A percentile compares a stretch with the other conserved stretches of the same genome.
phyloP scores from a whole-genome alignment of 176 grass and related monocot genomes.

The Carex littledalei region DNA sequence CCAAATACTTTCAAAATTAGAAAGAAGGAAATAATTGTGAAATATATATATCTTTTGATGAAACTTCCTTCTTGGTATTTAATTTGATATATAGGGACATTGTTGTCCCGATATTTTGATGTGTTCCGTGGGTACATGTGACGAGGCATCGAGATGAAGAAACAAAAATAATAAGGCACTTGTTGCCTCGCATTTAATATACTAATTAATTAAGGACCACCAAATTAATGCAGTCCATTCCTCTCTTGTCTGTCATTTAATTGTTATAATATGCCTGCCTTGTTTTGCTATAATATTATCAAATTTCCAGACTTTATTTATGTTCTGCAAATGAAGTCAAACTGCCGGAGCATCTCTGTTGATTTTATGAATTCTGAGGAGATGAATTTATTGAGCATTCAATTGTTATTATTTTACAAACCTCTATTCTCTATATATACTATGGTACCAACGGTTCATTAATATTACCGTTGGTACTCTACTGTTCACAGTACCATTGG shows the following conservation, averaged over 20 bases:
- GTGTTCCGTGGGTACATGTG: slow-evolving; percentile 5
- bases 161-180: neutral
- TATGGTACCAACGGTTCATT: too few species aligned
- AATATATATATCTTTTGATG: neutral
- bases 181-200: slow-evolving; percentile 1
- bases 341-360: neutral
- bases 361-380: too few species aligned
- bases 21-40: neutral
- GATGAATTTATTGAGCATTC: too few species aligned
- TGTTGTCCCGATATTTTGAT: slow-evolving; percentile 4
- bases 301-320: neutral
- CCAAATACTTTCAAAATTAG: neutral
- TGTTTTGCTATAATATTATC: neutral
- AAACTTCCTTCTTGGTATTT: slow-evolving; percentile 11
- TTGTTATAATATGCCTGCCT: neutral
- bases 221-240: slow-evolving; percentile 11
- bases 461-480: too few species aligned
- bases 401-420: too few species aligned
- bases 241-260: slow-evolving; percentile 9
- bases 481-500: too few species aligned
- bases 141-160: slow-evolving; percentile 16
- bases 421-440: too few species aligned
- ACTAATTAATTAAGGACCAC: slow-evolving; percentile 9
- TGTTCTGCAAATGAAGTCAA: slow-evolving; percentile 13
- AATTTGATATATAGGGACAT: slow-evolving; percentile 10